These are phyloP conservation scores for Dioscorea dumetorum DNA, from an alignment of 106 monocot genomes.

Conservation along the genomic window DNA sequence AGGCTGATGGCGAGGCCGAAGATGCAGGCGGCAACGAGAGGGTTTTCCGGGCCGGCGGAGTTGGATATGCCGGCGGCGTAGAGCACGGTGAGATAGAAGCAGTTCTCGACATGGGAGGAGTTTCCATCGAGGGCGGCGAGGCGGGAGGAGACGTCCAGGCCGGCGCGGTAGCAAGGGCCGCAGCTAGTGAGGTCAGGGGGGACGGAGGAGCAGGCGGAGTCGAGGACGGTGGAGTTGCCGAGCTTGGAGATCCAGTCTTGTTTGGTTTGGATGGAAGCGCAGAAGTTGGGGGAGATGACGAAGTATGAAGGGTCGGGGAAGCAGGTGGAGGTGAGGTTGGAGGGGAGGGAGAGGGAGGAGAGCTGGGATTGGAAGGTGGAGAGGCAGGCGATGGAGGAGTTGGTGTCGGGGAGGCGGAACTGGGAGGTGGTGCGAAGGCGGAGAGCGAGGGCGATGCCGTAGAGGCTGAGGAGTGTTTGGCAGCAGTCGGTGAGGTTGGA, in stretches of 20 bases:
- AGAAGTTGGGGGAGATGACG: constrained; percentile 43
- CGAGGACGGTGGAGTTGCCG: constrained; percentile 28
- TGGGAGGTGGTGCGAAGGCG: constrained; percentile 54
- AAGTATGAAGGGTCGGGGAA: constrained; percentile 32
- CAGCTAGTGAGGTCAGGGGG: constrained; percentile 34
- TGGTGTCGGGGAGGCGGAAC: constrained; percentile 46
- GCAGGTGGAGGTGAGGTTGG: constrained; percentile 36
- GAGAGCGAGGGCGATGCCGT: constrained; percentile 39
- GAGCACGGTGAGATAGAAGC: constrained; percentile 52
- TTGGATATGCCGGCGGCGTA: constrained; percentile 64
- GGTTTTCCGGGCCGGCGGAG: constrained; percentile 30
- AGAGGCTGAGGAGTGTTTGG: constrained; percentile 41
- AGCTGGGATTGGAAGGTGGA: constrained; percentile 30
- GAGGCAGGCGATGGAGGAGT: constrained; percentile 53
- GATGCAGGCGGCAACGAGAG: constrained; percentile 31
- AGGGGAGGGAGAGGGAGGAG: constrained; percentile 43
- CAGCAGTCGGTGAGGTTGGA: constrained; percentile 60
- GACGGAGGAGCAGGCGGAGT: constrained; percentile 32
- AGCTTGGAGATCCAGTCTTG: constrained; percentile 34
- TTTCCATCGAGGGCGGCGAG: constrained; percentile 57
- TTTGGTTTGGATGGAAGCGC: constrained; percentile 48
- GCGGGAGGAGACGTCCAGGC: constrained; percentile 17
- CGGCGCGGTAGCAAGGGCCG: constrained; percentile 47
- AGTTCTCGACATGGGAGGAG: constrained; percentile 44
- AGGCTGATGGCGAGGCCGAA: constrained; percentile 34